These are phyloP conservation scores for Microcyclospora tardicrescens DNA, from an alignment of 2,329 filamentous ascomycete species.

Conservation along the genomic window DNA sequence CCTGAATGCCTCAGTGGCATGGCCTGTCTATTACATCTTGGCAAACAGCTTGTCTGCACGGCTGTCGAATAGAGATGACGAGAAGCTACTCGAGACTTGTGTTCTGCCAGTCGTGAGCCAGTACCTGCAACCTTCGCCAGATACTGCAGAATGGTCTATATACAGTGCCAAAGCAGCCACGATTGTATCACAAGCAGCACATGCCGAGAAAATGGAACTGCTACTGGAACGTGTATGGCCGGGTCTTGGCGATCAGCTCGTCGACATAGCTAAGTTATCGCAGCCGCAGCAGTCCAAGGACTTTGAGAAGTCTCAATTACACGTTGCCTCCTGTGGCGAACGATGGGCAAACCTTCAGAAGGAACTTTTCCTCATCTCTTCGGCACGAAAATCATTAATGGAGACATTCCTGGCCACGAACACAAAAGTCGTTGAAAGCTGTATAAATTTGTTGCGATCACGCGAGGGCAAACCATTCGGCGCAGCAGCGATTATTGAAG, in stretches of 20 bases:
- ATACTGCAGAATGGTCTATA: constrained; percentile 39
- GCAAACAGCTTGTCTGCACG: constrained; percentile 27
- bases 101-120: constrained; percentile 42
- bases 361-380: constrained; percentile 22
- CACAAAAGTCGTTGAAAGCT: constrained; percentile 33
- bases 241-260: constrained; percentile 47
- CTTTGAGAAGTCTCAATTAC: constrained; percentile 57
- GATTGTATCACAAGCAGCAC: constrained; percentile 26
- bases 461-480: constrained; percentile 55
- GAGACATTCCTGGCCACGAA: constrained; percentile 23
- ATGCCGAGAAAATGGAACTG: constrained; percentile 7
- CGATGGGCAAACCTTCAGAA: constrained; percentile 48
- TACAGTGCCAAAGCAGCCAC: constrained; percentile 30
- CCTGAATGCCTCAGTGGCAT: constrained; percentile 54
- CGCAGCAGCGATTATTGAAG: constrained; percentile 46
- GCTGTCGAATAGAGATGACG: constrained; percentile 31
- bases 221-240: constrained; percentile 48
- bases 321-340: constrained; percentile 50
- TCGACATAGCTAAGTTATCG: constrained; percentile 56
- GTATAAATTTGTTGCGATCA: constrained; percentile 36
- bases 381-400: constrained; percentile 10
- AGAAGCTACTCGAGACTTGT: constrained; percentile 33
- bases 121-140: constrained; percentile 37
- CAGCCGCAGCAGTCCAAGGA: constrained; percentile 72
- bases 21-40: constrained; percentile 60